phyloP scores from a whole-genome alignment of 176 grass and related monocot genomes.

The Thalia dealbata region DNA sequence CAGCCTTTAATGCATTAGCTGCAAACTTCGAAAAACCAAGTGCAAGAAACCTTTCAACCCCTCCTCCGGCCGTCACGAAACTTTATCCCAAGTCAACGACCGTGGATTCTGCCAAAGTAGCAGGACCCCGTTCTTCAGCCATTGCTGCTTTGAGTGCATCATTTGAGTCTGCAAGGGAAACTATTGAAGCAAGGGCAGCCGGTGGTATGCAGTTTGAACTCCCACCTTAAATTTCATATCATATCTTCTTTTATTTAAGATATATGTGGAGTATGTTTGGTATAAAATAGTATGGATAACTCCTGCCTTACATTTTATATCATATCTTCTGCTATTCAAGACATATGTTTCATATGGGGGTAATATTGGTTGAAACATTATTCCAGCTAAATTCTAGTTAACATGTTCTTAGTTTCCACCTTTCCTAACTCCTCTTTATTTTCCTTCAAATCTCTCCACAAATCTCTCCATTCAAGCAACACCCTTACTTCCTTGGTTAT shows the following conservation, averaged over 20 bases:
- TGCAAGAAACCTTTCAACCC: conserved; percentile 19
- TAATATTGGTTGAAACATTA: too few species aligned
- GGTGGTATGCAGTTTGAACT: not conserved
- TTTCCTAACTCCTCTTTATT: too few species aligned
- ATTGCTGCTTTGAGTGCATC: conserved; percentile 13
- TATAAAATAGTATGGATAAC: too few species aligned
- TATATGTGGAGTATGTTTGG: too few species aligned
- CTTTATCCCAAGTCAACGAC: conserved; percentile 13
- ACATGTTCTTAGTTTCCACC: too few species aligned
- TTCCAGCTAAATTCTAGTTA: too few species aligned
- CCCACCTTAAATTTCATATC: not conserved
- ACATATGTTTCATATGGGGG: too few species aligned
- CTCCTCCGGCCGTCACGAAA: conserved; percentile 11
- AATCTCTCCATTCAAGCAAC: too few species aligned
- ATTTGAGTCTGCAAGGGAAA: conserved; percentile 1
- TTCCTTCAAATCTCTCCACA: too few species aligned
- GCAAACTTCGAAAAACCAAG: conserved; percentile 11
- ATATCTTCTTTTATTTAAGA: too few species aligned
- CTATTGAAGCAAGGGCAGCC: not conserved
- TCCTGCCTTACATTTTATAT: too few species aligned
- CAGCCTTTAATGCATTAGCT: conserved; percentile 15
- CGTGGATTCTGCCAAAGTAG: not conserved
- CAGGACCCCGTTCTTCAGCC: not conserved
- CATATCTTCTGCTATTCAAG: too few species aligned
- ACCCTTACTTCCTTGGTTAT: not conserved